These are phyloP conservation scores for Podila minutissima DNA, from an alignment of 192 early-diverging fungal genomes.

Conservation along the genomic window DNA sequence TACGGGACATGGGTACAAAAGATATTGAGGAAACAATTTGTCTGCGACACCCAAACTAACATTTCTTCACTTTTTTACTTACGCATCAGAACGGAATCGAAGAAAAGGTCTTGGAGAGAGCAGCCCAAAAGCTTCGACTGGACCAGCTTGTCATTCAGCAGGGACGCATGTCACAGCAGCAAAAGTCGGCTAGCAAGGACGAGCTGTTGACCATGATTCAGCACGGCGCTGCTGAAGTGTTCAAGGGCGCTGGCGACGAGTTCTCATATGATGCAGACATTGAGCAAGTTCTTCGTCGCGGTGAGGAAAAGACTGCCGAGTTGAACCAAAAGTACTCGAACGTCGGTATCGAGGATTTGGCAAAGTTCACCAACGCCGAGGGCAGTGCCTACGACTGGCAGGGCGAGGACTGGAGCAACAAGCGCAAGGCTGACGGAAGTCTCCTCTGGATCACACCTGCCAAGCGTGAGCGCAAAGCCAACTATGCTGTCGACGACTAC, in stretches of 20 bases:
- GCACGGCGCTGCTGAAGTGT: conserved; percentile 91
- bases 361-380: conserved; percentile 83
- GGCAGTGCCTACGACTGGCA: conserved; percentile 94
- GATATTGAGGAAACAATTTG: not conserved
- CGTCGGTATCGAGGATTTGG: conserved; percentile 92
- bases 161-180: conserved; percentile 78
- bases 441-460: conserved; percentile 95
- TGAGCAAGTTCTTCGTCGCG: conserved; percentile 79
- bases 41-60: not conserved
- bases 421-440: conserved; percentile 65
- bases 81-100: conserved; percentile 85
- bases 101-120: conserved; percentile 96
- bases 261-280: conserved; percentile 78
- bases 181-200: conserved; percentile 80
- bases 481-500: conserved; percentile 93
- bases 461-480: conserved; percentile 93
- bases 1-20: conserved; percentile 11
- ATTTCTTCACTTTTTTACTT: not conserved
- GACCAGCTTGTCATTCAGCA: conserved; percentile 99
- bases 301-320: conserved; percentile 90
- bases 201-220: conserved; percentile 97
- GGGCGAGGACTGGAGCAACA: conserved; percentile 93
- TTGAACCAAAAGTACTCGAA: conserved; percentile 90
- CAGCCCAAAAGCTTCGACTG: conserved; percentile 95
- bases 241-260: conserved; percentile 65